Conservation (phyloP, 1,139 yeast species). For the Kurtzmaniella quercitrusa region DNA sequence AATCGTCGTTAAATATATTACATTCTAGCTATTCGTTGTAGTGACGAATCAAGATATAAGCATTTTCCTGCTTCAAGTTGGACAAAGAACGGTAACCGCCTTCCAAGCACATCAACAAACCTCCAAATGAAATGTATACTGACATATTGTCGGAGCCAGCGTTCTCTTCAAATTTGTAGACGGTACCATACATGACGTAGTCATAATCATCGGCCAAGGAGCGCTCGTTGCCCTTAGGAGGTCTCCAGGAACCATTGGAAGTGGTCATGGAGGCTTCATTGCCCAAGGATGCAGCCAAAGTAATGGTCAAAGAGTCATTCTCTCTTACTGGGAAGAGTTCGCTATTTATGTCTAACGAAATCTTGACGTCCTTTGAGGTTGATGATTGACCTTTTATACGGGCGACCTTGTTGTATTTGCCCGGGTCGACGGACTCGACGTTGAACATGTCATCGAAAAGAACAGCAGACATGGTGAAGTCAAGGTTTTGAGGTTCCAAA, state of each 20-base stretch:
- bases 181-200: constrained; percentile 97
- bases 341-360: constrained; percentile 87
- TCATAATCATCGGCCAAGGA: constrained; percentile 95
- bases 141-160: constrained; percentile 69
- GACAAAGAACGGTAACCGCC: constrained; percentile 92
- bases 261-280: constrained; percentile 52
- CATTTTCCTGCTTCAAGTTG: constrained; percentile 87
- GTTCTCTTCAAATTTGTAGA: constrained; percentile 92
- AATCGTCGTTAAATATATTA: not conserved
- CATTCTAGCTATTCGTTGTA: constrained; percentile 28
- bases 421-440: constrained; percentile 80
- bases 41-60: constrained; percentile 85
- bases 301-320: constrained; percentile 81
- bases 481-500: not conserved
- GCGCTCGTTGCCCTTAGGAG: constrained; percentile 78
- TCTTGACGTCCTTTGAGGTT: constrained; percentile 74
- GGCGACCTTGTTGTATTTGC: constrained; percentile 88
- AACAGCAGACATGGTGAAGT: constrained; percentile 63
- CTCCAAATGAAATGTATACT: constrained; percentile 94
- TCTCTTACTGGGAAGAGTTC: constrained; percentile 85
- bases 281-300: constrained; percentile 77
- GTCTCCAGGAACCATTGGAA: constrained; percentile 83
- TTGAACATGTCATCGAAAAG: constrained; percentile 92
- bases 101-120: constrained; percentile 87
- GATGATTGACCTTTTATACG: constrained; percentile 88